Evolutionary conservation across 208 protist genomes (phyloP).

Genomic region (Porcisia deanei): DNA sequence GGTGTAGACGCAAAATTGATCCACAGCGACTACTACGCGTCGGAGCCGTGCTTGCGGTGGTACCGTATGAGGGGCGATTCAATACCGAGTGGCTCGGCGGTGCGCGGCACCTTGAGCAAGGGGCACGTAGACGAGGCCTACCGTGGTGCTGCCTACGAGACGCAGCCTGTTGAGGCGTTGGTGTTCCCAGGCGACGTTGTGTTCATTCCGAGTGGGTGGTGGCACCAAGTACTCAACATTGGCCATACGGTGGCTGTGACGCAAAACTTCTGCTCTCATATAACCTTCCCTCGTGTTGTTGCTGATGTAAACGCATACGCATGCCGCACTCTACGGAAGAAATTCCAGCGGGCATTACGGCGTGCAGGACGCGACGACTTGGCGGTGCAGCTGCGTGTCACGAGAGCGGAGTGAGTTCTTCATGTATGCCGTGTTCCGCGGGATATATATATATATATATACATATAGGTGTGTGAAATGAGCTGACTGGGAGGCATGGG

Average conservation of each 20-base stretch:
- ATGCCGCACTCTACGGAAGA: conserved; percentile 9
- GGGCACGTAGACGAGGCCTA: neutral
- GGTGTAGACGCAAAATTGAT: conserved; percentile 40
- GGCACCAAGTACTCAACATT: conserved; percentile 54
- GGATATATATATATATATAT: neutral
- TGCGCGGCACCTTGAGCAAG: conserved; percentile 7
- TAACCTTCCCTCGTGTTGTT: conserved; percentile 41
- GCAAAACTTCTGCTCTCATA: conserved; percentile 38
- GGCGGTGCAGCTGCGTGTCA: conserved; percentile 11
- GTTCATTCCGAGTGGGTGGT: conserved; percentile 55
- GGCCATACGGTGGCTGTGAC: conserved; percentile 45
- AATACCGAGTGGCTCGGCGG: conserved; percentile 6
- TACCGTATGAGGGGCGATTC: conserved; percentile 13
- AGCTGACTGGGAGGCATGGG: neutral
- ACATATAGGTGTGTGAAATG: neutral
- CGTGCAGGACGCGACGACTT: conserved; percentile 3
- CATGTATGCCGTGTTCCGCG: neutral
- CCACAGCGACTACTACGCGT: conserved; percentile 51
- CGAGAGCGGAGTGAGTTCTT: neutral
- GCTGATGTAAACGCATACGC: conserved; percentile 32
- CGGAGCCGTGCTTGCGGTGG: conserved; percentile 40
- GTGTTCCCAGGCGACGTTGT: conserved; percentile 40
- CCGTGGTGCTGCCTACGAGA: neutral
- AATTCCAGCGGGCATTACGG: conserved; percentile 17
- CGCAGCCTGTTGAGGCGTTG: conserved; percentile 33